Base-by-base conservation (phyloP, 306 rosid species). In the Clitoria ternatea region DNA sequence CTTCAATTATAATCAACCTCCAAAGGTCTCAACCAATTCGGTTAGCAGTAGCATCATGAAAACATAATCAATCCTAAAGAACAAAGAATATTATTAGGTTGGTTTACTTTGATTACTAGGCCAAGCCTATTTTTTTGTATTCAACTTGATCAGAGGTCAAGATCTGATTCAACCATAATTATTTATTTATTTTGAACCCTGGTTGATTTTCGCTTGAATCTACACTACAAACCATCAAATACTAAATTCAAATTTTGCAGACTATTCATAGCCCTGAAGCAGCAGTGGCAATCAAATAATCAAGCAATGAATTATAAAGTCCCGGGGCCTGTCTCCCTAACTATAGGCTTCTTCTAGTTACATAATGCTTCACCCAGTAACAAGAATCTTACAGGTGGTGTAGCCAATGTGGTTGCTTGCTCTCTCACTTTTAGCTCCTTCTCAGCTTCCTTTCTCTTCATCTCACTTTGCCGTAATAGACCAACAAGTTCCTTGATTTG, bases 401-500 rank as follows among this genome's bases (percentile, higher is more conserved):
- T 78, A 56, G 92, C 93, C 86, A 95, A 82, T 76, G 91, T 79
- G 74, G 80, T 59, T 33, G 81, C 85, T 86, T 95, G 97, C 80
- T 95, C 99, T 82, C 99, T 91, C 84, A 81, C 74, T 82, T 82
- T 91, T 14, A 89, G 87, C 76, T 95, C 99, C 77, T 91, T 91
- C 85, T 95, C 99, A 59, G 80, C 83, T 82, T 95, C 99, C 85
- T 88, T 95, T 82, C 93, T 88, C 60, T 90, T 83, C 71, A 86
- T 81, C 85, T 95, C 99, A 78, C 99, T 95, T 82, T 95, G 99
- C 69, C 99, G 84, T 83, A 91, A 69, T 61, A 95, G 85, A 32
- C 96, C 90, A 3, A 95, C 97, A 2, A 95, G 96, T 81, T 95
- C 99, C 80, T 86, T 95, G 50, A 95, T 91, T 81, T 95, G 99